A percentile compares a stretch with the other conserved stretches of the same genome.
phyloP scores from a whole-genome alignment of 306 rosid genomes.

The Heteromeles arbutifolia region DNA sequence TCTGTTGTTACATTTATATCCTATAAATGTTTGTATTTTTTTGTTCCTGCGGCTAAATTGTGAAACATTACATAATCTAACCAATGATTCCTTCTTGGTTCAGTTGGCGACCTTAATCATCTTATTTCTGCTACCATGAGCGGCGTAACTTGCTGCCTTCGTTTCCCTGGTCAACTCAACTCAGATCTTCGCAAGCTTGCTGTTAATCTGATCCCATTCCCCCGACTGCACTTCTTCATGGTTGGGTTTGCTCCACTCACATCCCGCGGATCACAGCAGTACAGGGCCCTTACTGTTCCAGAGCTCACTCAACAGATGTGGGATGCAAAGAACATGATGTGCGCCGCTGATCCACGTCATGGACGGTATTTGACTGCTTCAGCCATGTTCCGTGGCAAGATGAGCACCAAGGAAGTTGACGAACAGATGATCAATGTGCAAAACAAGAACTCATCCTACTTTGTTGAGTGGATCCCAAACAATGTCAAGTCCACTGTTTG shows the following conservation, averaged over 20 bases:
- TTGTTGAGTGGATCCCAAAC: conserved; percentile 72
- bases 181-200: conserved; percentile 69
- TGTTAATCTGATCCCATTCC: conserved; percentile 63
- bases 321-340: conserved; percentile 75
- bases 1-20: neutral
- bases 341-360: conserved; percentile 72
- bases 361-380: conserved; percentile 68
- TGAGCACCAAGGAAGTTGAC: conserved; percentile 70
- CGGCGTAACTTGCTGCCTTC: conserved; percentile 64
- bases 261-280: conserved; percentile 67
- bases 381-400: conserved; percentile 75
- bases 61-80: neutral
- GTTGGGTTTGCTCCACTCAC: conserved; percentile 72
- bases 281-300: conserved; percentile 61
- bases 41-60: neutral
- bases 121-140: conserved; percentile 70
- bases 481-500: conserved; percentile 64
- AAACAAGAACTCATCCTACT: conserved; percentile 65
- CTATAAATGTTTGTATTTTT: neutral
- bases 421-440: conserved; percentile 71
- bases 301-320: conserved; percentile 73
- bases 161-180: conserved; percentile 66
- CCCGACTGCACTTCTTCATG: conserved; percentile 64
- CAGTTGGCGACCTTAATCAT: conserved; percentile 66
- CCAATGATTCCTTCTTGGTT: neutral